Evolutionary conservation across 345 rosid species (phyloP), one percentile per base, ranked within the genome.

Genomic region (Arabidopsis suecica): DNA sequence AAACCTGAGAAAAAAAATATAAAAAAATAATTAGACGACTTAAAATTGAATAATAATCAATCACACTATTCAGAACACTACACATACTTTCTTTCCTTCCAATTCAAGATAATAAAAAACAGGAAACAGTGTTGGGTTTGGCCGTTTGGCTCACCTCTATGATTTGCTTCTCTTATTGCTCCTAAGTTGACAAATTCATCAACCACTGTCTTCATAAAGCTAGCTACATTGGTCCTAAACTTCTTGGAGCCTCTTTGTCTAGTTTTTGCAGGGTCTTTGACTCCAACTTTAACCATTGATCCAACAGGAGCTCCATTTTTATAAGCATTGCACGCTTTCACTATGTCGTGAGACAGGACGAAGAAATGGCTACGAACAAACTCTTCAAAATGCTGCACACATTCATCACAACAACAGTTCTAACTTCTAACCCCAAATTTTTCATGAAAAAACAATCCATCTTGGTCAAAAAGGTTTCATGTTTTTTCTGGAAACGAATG

Each of bases 261-360:
- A 28, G 81, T 86, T 67, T 79, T 85, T 9, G 87, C 86, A 25
- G 86, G 80, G 37, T 86, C 88, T 75, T 84, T 95, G 59, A 86
- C 87, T 6, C 95, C 89, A 11, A 96, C 94, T 72, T 78, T 86
- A 32, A 84, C 86, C n/a, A 86, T 76, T 45, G 84, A 84, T 18
- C 89, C 97, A 9, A 91, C 89, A 51, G 86, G 88, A 67, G 91
- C 93, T 51, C 96, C 98, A 3, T 82, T 88, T 79, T 65, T 76
- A 77, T 93, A 88, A 10, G 91, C 93, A 69, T 86, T 85, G 54
- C 98, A 88, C 6, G 96, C 94, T 55, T 81, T 81, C 55, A 89
- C 71, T 59, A 91, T 91, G 69, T 84, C 93, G 49, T 56, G 75
- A 40, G 91, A 88, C 34, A 76, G 79, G 23, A 64, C 78, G 69